Percentiles rank a stretch among this genome's conserved stretches.
Evolutionary conservation across 306 rosid species (phyloP).

Genomic region (Myrica gale): DNA sequence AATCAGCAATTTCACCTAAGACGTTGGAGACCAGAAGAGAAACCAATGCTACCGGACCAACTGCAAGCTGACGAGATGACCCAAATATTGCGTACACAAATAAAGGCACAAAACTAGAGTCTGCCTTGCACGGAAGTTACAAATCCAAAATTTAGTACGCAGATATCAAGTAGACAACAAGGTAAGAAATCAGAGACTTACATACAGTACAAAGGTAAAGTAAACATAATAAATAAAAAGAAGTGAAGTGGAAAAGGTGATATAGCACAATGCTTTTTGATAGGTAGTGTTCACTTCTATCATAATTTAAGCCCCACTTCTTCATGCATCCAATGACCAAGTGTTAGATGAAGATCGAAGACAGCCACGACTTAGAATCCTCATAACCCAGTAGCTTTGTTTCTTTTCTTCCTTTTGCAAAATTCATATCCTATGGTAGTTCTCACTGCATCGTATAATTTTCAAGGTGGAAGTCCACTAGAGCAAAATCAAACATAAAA

Average conservation of each 20-base stretch:
- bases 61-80: constrained; percentile 98
- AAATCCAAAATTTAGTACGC: constrained; percentile 3
- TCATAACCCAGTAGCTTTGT: neutral
- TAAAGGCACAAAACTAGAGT: constrained; percentile 76
- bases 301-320: neutral
- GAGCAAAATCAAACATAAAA: neutral
- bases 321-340: neutral
- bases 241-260: neutral
- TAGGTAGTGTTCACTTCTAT: neutral
- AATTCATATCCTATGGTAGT: neutral
- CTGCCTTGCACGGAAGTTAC: constrained; percentile 39
- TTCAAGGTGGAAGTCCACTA: neutral
- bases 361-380: neutral
- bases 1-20: constrained; percentile 67
- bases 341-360: neutral
- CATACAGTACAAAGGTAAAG: neutral
- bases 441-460: neutral
- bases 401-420: neutral
- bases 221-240: neutral
- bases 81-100: constrained; percentile 93
- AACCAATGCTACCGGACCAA: constrained; percentile 98
- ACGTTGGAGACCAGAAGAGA: constrained; percentile 90
- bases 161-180: neutral
- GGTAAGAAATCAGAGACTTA: neutral
- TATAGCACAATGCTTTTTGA: neutral